Evolutionary conservation across 371 early-diverging fungal species (phyloP).

Genomic region (Catenaria anguillulae): DNA sequence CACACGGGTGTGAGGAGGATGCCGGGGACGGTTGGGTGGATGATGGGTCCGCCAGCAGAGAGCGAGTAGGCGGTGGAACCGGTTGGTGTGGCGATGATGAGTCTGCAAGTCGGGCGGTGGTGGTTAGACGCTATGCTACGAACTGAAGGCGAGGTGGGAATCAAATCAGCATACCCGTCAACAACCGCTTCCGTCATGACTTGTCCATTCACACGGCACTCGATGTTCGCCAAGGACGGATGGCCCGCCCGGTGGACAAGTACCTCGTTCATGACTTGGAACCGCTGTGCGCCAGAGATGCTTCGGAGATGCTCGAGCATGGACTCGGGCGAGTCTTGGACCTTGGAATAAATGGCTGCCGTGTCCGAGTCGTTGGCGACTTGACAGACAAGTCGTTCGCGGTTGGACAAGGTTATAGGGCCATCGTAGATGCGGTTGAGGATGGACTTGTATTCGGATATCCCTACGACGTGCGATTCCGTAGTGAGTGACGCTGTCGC

Average conservation of each 20-base stretch:
- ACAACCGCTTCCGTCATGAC: slow-evolving; percentile 76
- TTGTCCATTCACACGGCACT: slow-evolving; percentile 60
- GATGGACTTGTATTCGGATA: slow-evolving; percentile 39
- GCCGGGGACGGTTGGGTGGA: slow-evolving; percentile 86
- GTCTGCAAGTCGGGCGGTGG: no score
- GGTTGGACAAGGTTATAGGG: background rate
- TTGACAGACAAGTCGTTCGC: background rate
- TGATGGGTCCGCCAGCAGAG: slow-evolving; percentile 79
- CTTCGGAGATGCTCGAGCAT: no score
- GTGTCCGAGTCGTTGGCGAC: background rate
- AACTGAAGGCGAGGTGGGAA: no score
- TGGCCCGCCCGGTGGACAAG: slow-evolving; percentile 68
- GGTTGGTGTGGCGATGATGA: slow-evolving; percentile 81
- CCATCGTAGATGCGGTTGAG: slow-evolving; percentile 21
- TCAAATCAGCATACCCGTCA: background rate
- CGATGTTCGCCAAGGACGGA: slow-evolving; percentile 40
- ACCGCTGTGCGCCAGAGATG: background rate
- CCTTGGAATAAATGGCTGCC: no score
- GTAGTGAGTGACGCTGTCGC: background rate
- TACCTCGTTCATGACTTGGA: slow-evolving; percentile 75
- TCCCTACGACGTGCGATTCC: slow-evolving; percentile 20
- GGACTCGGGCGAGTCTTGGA: no score
- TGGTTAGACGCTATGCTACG: no score
- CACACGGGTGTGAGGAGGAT: slow-evolving; percentile 88
- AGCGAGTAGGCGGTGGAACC: slow-evolving; percentile 92